Percentiles rank a stretch among this genome's conserved stretches.
Conservation (phyloP, 2,329 filamentous ascomycete species). For the Alternaria viburni region DNA sequence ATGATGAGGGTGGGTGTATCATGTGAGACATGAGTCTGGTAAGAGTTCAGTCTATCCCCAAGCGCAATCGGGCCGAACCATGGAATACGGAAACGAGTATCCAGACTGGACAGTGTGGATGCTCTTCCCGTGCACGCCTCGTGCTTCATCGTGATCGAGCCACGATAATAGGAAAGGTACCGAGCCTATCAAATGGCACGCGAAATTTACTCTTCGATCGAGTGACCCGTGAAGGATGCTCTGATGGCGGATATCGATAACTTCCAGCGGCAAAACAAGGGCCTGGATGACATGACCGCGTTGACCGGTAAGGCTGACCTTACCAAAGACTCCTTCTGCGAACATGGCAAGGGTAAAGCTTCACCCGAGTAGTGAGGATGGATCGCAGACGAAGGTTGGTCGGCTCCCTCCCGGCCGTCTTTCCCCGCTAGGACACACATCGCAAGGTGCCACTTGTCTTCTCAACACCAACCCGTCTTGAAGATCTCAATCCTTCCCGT, state of each 20-base stretch:
- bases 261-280: neutral
- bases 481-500: constrained; percentile 6
- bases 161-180: neutral
- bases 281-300: neutral
- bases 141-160: neutral
- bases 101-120: neutral
- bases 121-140: neutral
- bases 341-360: neutral
- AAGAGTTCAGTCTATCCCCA: neutral
- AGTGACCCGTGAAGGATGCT: neutral
- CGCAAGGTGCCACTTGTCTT: constrained; percentile 15
- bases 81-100: constrained; percentile 7
- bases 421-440: neutral
- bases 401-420: neutral
- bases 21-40: neutral
- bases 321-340: neutral
- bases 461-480: neutral
- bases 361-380: neutral
- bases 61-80: constrained; percentile 14
- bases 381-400: neutral
- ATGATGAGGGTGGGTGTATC: neutral
- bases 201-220: neutral
- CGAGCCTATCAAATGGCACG: neutral
- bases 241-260: neutral
- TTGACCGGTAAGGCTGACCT: neutral